Conservation (phyloP, 129 eudicot genomes). For the Centella asiatica region DNA sequence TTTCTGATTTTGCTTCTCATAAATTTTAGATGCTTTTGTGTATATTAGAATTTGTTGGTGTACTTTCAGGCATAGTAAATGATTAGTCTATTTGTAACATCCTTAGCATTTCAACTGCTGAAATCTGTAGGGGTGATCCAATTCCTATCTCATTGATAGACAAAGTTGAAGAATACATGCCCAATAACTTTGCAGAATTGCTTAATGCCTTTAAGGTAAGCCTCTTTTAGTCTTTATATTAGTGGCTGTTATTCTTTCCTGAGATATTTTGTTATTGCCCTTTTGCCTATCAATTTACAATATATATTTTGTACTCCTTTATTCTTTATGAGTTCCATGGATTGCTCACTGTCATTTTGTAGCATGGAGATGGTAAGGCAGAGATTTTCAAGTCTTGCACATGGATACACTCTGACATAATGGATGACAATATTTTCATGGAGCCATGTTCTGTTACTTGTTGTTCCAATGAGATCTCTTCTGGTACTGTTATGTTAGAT, state of each 20-base stretch:
- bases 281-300: background rate
- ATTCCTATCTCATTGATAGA: constrained; percentile 67
- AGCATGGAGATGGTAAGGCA: constrained; percentile 35
- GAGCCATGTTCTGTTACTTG: constrained; percentile 25
- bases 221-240: background rate
- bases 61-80: too few species aligned
- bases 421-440: constrained; percentile 91
- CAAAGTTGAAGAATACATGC: constrained; percentile 70
- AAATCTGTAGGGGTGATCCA: constrained; percentile 75
- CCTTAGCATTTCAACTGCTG: constrained; percentile 7
- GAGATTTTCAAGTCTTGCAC: constrained; percentile 40
- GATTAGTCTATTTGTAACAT: background rate
- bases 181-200: constrained; percentile 50
- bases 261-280: background rate
- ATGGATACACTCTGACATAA: constrained; percentile 90
- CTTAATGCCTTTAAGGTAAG: constrained; percentile 47
- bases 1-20: too few species aligned
- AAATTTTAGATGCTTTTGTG: too few species aligned
- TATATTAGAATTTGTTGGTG: too few species aligned
- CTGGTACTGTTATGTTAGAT: constrained; percentile 13
- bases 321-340: background rate
- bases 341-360: constrained; percentile 3
- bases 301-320: background rate
- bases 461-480: constrained; percentile 7
- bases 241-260: background rate